Base-by-base conservation (phyloP, 31 red algal genomes). In the Odonthalia washingtoniensis region DNA sequence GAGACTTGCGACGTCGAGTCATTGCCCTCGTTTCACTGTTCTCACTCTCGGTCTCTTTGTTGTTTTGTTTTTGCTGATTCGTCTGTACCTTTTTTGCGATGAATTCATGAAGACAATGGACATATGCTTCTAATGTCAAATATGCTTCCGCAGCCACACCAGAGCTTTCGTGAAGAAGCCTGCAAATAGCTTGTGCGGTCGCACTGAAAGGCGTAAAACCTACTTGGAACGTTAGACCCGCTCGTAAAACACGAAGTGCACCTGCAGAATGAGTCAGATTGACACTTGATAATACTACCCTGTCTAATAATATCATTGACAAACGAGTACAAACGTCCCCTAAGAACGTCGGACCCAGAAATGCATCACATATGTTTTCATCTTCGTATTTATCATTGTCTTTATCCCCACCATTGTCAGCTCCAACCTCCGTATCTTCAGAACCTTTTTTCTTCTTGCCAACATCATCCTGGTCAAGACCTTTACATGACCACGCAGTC, bases 61-160 rank as follows among this genome's bases (percentile, higher is more conserved):
- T n/a, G n/a, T n/a, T n/a, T n/a, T n/a, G n/a, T n/a, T n/a, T n/a
- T n/a, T n/a, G n/a, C n/a, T n/a, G n/a, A n/a, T n/a, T n/a, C n/a
- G n/a, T n/a, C n/a, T n/a, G n/a, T 12, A 3, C 52, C 26, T 60
- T 42, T 35, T n/a, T 33, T 75, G 30, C 69, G 36, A 70, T 39
- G 14, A 14, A 4, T 17, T 37, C 46, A 31, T 64, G 75, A 57
- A 93, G 49, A 41, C 61, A 72, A 46, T 93, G 84, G n/a, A 84
- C 79, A 72, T 88, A 93, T 42, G 91, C 83, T 72, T 93, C 91
- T 3, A 93, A 46, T 40, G 72, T 57, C 3, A 93, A 70, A 43
- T 78, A 93, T 36, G 84, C 77, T 72, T 93, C 91, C 35, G 79
- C 52, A 9, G 74, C 65, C 26, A 69, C 21, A 32, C 82, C 62